Evolutionary conservation across 2,329 filamentous ascomycete species (phyloP), one percentile per base, ranked within the genome.

Genomic region (Penicillium sp.): DNA sequence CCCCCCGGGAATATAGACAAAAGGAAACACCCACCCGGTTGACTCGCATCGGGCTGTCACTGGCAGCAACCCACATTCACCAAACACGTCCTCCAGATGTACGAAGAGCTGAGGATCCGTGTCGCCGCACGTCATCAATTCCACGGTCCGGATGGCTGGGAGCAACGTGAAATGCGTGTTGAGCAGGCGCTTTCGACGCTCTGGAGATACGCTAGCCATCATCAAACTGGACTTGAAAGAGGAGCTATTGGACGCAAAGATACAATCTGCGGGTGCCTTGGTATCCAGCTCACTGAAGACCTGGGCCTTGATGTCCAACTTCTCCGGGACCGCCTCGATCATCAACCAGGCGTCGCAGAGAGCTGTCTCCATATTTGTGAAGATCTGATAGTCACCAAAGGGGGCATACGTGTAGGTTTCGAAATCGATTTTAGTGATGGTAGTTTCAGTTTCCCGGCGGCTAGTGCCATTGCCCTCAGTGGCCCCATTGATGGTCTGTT

Each of bases 81-180:
- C 48, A 8, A 70, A 60, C 14, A 65, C 57, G 9, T 64, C 57
- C 1, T 57, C 59, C 33, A 78, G 39, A 38, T 73, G 73, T 0
- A 65, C 57, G 26, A 78, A 68, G 1, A 77, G 60, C 3, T 50
- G 59, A 0, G 51, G 42, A n/a, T 67, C 51, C 0, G 76, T 78
- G 17, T 62, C 47, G 0, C 74, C 74, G 36, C 62, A 58, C 0
- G 75, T 76, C 75, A 79, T 78, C 26, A 79, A 57, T 54, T 79
- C 76, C 2, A 78, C 74, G 2, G 69, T 62, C 25, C 61, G 64
- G 21, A 53, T 51, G 9, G 46, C 50, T 0, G 68, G 72, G 2
- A 73, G 73, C 72, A 76, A 76, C 29, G 67, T 67, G 50, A 64
- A 78, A 47, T 79, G 76, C 30, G 69, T 71, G 48, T 78, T 78